Base-by-base conservation (phyloP, 140 eudicot species). In the Stevia rebaudiana region DNA sequence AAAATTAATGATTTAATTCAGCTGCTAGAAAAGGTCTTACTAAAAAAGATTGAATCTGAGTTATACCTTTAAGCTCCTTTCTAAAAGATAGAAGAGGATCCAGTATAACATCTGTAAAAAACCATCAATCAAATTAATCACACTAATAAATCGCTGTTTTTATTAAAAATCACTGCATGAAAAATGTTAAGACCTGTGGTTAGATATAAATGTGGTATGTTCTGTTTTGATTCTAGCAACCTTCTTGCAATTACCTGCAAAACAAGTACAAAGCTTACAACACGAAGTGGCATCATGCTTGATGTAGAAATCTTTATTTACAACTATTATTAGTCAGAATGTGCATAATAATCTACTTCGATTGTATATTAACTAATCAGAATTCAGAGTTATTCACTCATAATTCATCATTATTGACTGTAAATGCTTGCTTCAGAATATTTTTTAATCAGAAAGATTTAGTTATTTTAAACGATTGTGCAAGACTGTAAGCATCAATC, bases 161-260 rank as follows among this genome's bases (percentile, higher is more conserved):
- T 17, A 13, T 53, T 47, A 44, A 44, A 65, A 59, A 47, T 63
- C 12, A 60, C 22, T 33, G 47, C 65, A 51, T 42, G 44, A 58
- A 46, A 79, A 19, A 50, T 56, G 24, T 19, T 55, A 49, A 37
- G 44, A 92, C 98, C 98, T 92, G 96, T 61, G 9, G 90, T 79
- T 50, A 88, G 62, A 80, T 92, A 92, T 61, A 92, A 70, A 81
- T 92, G 98, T 58, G 98, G 98, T 8, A 67, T 92, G 77, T 51
- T 83, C 76, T 88, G 96, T 74, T 92, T 92, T 69, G 98, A 92
- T 71, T 92, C 98, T 77, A 92, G 74, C 70, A 92, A 84, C 78
- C 98, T 84, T 68, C 71, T 81, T 21, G 98, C 96, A 66, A 91
- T 87, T 74, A 91, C 89, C 96, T 91, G 84, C 76, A 82, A 70